Conservation (phyloP, 352 stramenopile species). For the Globisporangium recalcitrans region DNA sequence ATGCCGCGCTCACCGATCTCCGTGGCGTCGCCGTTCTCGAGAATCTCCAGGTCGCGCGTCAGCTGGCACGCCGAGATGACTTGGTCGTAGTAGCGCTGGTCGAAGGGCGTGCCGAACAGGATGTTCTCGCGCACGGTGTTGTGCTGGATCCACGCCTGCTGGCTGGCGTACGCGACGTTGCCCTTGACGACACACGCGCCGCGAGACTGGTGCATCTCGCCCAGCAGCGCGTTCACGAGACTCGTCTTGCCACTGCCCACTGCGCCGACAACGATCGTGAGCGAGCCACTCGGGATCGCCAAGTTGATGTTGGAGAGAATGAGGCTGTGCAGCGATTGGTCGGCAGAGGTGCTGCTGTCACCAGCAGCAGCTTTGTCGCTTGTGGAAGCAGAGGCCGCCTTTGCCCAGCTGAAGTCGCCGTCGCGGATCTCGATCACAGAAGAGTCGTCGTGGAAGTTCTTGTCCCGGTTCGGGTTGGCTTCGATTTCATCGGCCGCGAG, state of each 20-base stretch:
- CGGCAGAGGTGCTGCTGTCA: no score
- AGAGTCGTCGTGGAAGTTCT: neutral
- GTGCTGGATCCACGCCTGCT: conserved; percentile 51
- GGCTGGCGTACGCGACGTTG: conserved; percentile 33
- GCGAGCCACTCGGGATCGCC: conserved; percentile 35
- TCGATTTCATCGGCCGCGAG: conserved; percentile 35
- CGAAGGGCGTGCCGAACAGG: conserved; percentile 41
- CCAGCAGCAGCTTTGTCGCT: no score
- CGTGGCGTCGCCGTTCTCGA: conserved; percentile 87
- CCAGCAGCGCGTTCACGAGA: conserved; percentile 42
- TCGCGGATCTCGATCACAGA: conserved; percentile 17
- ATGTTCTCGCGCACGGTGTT: conserved; percentile 51
- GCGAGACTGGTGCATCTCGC: conserved; percentile 34
- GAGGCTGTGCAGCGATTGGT: conserved; percentile 22
- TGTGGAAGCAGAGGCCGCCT: no score
- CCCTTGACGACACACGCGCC: conserved; percentile 21
- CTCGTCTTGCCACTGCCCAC: conserved; percentile 55
- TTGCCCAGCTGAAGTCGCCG: conserved; percentile 20
- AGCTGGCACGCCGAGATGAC: conserved; percentile 80
- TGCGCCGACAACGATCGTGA: conserved; percentile 38
- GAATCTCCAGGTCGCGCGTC: conserved; percentile 77
- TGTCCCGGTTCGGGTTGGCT: conserved; percentile 3
- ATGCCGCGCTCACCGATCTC: conserved; percentile 91
- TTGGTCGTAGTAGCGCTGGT: conserved; percentile 31
- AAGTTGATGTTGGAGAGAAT: conserved; percentile 48